These are phyloP conservation scores for Dothideomycetes sp. DNA, from an alignment of 2,329 filamentous ascomycete genomes.

Conservation along the genomic window DNA sequence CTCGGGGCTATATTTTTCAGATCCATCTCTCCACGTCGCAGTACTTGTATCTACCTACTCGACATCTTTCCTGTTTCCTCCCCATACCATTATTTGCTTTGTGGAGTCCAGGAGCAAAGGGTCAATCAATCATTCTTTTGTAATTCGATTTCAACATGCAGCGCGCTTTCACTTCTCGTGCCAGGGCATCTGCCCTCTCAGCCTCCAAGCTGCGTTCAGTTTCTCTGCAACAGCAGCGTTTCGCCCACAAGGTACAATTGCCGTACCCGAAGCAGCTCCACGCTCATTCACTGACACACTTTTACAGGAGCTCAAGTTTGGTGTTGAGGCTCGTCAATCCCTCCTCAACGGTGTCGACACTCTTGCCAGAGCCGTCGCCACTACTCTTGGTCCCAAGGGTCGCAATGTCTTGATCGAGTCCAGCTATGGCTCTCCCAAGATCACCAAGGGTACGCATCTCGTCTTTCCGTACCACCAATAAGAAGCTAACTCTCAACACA, in stretches of 20 bases:
- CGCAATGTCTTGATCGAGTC: conserved; percentile 98
- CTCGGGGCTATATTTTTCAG: conserved; percentile 13
- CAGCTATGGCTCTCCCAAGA: conserved; percentile 97
- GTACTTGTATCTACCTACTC: no score
- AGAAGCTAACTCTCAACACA: conserved; percentile 20
- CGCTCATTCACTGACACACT: conserved; percentile 21
- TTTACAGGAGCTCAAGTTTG: conserved; percentile 87
- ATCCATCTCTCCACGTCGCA: background rate
- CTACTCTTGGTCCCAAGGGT: conserved; percentile 94
- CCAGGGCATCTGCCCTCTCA: conserved; percentile 71
- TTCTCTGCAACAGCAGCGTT: conserved; percentile 79
- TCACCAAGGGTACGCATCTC: conserved; percentile 79
- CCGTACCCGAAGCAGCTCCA: background rate
- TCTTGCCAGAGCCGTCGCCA: conserved; percentile 88
- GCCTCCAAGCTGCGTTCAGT: conserved; percentile 43
- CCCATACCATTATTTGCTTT: conserved; percentile 13
- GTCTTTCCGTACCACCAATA: background rate
- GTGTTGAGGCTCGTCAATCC: conserved; percentile 82
- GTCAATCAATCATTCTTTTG: background rate
- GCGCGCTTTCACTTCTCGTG: conserved; percentile 76
- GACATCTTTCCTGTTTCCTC: conserved; percentile 1
- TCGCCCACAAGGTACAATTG: conserved; percentile 81
- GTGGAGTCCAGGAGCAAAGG: conserved; percentile 12
- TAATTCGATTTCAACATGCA: conserved; percentile 55
- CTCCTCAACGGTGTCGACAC: conserved; percentile 94